These are phyloP conservation scores for Themeda triandra DNA, from an alignment of 176 grass and related monocot species.

Conservation along the genomic window DNA sequence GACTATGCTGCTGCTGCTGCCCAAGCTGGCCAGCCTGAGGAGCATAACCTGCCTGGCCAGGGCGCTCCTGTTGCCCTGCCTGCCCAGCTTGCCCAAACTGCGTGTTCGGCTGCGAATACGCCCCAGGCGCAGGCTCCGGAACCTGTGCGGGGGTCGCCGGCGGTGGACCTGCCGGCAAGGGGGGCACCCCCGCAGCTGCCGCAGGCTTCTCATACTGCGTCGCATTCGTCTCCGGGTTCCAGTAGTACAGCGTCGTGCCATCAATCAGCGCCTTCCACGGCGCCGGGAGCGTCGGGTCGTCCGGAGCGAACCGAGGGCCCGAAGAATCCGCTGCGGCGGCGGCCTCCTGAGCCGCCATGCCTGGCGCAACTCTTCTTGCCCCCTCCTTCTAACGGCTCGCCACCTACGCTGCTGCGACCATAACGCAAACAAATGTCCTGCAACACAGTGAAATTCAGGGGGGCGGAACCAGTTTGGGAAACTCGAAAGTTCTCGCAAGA, in stretches of 20 bases:
- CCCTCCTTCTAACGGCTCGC: neutral
- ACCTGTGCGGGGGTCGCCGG: conserved; percentile 24
- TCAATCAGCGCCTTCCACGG: conserved; percentile 89
- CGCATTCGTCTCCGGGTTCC: conserved; percentile 91
- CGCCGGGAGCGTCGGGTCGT: conserved; percentile 73
- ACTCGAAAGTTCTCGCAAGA: neutral
- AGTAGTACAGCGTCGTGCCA: conserved; percentile 80
- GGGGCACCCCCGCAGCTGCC: neutral
- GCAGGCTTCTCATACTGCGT: conserved; percentile 85
- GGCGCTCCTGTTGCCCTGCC: conserved; percentile 24
- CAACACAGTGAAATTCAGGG: neutral
- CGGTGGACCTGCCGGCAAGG: conserved; percentile 33
- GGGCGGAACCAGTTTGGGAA: neutral
- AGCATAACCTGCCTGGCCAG: conserved; percentile 22
- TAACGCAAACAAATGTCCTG: neutral
- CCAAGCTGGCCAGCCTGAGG: conserved; percentile 23
- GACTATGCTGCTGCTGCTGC: conserved; percentile 54
- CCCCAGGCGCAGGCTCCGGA: conserved; percentile 23
- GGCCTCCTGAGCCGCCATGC: conserved; percentile 57
- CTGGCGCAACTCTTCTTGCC: neutral
- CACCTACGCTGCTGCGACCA: neutral
- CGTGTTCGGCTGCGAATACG: conserved; percentile 25
- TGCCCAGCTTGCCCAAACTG: conserved; percentile 39
- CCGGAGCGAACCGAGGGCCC: conserved; percentile 77
- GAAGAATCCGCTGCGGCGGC: conserved; percentile 32